phyloP scores from a whole-genome alignment of 2,329 filamentous ascomycete species.

The Curvularia verruculosa region DNA sequence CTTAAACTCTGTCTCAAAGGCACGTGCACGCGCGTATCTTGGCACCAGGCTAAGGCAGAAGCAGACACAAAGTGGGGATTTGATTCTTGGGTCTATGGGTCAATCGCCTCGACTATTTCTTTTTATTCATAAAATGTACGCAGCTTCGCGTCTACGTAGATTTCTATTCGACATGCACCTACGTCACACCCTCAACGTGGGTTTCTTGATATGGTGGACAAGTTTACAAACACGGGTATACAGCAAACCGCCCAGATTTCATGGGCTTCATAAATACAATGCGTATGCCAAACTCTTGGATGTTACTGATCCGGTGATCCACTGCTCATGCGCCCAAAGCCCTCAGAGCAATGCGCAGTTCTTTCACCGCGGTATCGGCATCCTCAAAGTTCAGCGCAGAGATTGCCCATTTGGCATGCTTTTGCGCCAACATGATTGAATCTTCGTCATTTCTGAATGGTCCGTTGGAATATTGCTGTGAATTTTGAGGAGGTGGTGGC shows the following conservation, averaged over 20 bases:
- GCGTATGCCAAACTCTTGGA: neutral
- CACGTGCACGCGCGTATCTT: constrained; percentile 26
- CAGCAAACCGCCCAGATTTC: constrained; percentile 7
- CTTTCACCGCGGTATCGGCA: constrained; percentile 84
- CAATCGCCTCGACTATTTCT: neutral
- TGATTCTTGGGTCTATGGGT: neutral
- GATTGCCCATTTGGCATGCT: constrained; percentile 96
- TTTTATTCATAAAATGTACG: neutral
- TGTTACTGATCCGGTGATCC: neutral
- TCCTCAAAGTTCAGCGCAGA: constrained; percentile 97
- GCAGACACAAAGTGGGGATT: neutral
- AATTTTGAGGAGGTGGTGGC: constrained; percentile 15
- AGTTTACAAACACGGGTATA: constrained; percentile 22
- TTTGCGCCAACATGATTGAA: constrained; percentile 80
- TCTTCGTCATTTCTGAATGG: constrained; percentile 67
- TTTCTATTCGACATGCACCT: neutral
- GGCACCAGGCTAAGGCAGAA: constrained; percentile 11
- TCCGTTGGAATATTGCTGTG: constrained; percentile 39
- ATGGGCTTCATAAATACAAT: neutral
- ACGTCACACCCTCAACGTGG: neutral
- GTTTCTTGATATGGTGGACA: neutral
- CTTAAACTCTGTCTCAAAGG: constrained; percentile 17
- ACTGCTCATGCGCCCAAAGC: constrained; percentile 64
- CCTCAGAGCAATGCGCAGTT: constrained; percentile 76
- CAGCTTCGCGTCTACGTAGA: neutral